Evolutionary conservation across 2,329 filamentous ascomycete genomes (phyloP).

Genomic region (Stylonectria norvegica): DNA sequence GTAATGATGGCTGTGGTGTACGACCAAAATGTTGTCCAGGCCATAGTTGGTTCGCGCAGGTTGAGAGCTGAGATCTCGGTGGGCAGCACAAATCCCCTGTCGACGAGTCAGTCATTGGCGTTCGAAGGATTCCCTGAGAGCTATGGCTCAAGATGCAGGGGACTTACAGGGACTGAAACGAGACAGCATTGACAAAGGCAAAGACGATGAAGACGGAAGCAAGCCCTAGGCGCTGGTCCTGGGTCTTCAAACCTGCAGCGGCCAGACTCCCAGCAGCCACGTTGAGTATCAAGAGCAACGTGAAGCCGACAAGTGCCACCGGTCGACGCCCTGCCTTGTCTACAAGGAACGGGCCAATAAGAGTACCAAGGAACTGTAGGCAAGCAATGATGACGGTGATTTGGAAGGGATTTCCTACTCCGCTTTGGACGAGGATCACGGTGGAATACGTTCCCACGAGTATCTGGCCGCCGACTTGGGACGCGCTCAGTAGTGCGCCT

Average conservation of each 20-base stretch:
- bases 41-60: constrained; percentile 1
- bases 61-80: not conserved
- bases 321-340: not conserved
- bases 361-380: not conserved
- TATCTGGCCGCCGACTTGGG: not conserved
- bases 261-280: not conserved
- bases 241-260: not conserved
- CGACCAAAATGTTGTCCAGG: constrained; percentile 1
- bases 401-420: not conserved
- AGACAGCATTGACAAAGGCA: not conserved
- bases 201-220: not conserved
- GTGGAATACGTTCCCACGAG: not conserved
- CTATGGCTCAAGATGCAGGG: not conserved
- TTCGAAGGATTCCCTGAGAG: not conserved
- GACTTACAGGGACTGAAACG: not conserved
- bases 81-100: not conserved
- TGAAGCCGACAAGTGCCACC: not conserved
- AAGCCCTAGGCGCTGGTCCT: not conserved
- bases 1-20: constrained; percentile 1
- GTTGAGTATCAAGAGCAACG: not conserved
- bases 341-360: not conserved
- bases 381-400: not conserved
- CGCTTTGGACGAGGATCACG: not conserved
- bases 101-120: not conserved
- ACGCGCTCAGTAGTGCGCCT: not conserved